A percentile compares a stretch with the other conserved stretches of the same genome.
Evolutionary conservation across 1,139 yeast species (phyloP).

Genomic region (Yamadazyma buinensis): DNA sequence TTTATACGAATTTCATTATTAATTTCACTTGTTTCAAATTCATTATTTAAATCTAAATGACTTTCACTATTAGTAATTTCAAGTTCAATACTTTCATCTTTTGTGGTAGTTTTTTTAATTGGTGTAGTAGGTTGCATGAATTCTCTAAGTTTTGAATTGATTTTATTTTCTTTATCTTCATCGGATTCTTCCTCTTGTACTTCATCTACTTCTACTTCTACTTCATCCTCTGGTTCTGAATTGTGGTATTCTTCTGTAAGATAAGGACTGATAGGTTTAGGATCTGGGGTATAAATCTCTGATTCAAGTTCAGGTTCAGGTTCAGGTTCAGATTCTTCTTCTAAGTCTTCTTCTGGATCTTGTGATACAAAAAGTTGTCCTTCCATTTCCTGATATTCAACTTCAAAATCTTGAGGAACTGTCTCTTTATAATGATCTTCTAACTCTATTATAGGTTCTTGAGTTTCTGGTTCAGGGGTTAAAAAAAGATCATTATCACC

Average conservation of each 20-base stretch:
- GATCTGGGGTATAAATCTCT: no score
- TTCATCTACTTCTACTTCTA: constrained; percentile 2
- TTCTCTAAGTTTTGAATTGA: constrained; percentile 1
- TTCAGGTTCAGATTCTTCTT: constrained; percentile 1
- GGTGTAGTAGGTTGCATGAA: constrained; percentile 3
- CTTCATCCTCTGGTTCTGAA: background rate
- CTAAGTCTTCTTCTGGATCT: background rate
- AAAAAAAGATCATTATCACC: no score
- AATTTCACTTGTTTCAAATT: background rate
- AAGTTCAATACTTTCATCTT: background rate
- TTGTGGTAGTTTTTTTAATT: background rate
- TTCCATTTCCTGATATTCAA: constrained; percentile 1
- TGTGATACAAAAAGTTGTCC: constrained; percentile 1
- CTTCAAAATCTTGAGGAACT: background rate
- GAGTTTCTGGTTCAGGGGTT: constrained; percentile 3
- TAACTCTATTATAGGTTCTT: constrained; percentile 2
- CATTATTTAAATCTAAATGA: background rate
- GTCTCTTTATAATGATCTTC: constrained; percentile 2
- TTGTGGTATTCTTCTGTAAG: no score
- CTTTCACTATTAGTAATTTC: background rate
- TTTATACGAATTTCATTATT: constrained; percentile 4
- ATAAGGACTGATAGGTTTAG: no score
- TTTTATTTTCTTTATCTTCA: constrained; percentile 1
- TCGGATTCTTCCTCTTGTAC: constrained; percentile 5
- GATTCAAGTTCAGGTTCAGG: background rate